Base-by-base conservation (phyloP, 2,329 filamentous ascomycete genomes). In the Boeremia exigua region DNA sequence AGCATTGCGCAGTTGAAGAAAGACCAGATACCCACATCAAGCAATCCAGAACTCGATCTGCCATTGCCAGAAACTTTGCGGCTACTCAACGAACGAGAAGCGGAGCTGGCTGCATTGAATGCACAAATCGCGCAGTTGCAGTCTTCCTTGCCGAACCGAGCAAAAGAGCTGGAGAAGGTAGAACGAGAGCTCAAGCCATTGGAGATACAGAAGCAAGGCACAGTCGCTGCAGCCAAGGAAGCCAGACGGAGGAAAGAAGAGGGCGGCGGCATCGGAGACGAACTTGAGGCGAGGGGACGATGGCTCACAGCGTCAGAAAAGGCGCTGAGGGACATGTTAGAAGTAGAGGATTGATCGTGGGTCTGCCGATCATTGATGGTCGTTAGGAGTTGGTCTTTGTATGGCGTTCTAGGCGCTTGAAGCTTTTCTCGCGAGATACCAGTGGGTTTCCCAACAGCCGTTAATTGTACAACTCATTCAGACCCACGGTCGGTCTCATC, bases 241-340 rank as follows among this genome's bases (percentile, higher is more conserved):
- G 89, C 89, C 11, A 84, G 82, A 72, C 80, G 86, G 67, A 82
- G 88, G 65, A 88, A 87, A 71, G 88, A 91, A 66, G 73, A 82
- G 71, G 69, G 86, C 8, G 77, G 87, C 7, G 88, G 87, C 6
- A 84, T 86, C 37, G 85, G 85, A 14, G 89, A 92, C 65, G 89
- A 93, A 66, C 73, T 92, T 29, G 90, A 93, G 72, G 88, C 90
- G 74, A 83, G 86, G 64, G 90, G 88, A 6, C 80, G 89, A 62
- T 94, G 90, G 90, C 86, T 87, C 76, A 84, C 85, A 62, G 87
- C 87, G 15, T 86, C 85, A n/a, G 89, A 92, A 69, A 77, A 79
- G 8, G 82, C 77, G 12, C 72, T 92, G 72, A 85, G 78, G 68
- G 81, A 84, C 55, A 85, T 90, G 76, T 70, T 92, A 63, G 85